Percentiles rank a stretch among this genome's conserved stretches.
These are phyloP conservation scores for Exophiala viscosa DNA, from an alignment of 2,329 filamentous ascomycete genomes.

Conservation along the genomic window DNA sequence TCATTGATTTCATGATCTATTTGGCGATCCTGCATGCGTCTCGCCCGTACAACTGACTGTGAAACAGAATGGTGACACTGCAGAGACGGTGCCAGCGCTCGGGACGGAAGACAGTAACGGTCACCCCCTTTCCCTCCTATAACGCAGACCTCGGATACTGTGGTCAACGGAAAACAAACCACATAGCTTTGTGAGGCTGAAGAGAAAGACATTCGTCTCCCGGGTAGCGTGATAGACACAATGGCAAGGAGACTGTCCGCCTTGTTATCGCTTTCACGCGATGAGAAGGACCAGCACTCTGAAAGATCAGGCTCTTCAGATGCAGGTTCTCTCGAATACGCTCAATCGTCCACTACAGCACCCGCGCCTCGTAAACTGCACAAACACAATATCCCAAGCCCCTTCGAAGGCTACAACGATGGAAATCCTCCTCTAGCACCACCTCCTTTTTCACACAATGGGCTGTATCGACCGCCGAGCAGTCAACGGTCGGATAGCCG, in stretches of 20 bases:
- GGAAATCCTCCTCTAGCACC: slow-evolving; percentile 33
- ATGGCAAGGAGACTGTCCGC: slow-evolving; percentile 24
- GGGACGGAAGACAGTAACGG: neutral
- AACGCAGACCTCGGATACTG: neutral
- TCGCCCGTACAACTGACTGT: neutral
- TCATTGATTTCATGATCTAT: neutral
- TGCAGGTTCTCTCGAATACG: slow-evolving; percentile 7
- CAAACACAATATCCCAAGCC: slow-evolving; percentile 16
- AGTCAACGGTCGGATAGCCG: slow-evolving; percentile 24
- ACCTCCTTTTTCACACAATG: slow-evolving; percentile 36
- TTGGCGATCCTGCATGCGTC: neutral
- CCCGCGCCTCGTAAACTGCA: slow-evolving; percentile 13
- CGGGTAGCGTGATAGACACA: neutral
- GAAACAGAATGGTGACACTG: neutral
- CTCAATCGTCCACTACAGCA: neutral
- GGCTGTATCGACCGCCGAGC: slow-evolving; percentile 38
- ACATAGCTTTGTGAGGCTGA: neutral
- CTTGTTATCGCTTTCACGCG: slow-evolving; percentile 24
- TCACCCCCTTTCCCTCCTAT: too few species aligned
- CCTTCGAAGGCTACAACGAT: slow-evolving; percentile 19
- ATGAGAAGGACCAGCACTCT: slow-evolving; percentile 8
- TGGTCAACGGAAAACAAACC: neutral
- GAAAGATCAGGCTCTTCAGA: neutral
- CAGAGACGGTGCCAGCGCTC: neutral
- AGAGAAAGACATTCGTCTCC: neutral